phyloP scores from a whole-genome alignment of 1,139 yeast species.

The Suhomyces maxii region DNA sequence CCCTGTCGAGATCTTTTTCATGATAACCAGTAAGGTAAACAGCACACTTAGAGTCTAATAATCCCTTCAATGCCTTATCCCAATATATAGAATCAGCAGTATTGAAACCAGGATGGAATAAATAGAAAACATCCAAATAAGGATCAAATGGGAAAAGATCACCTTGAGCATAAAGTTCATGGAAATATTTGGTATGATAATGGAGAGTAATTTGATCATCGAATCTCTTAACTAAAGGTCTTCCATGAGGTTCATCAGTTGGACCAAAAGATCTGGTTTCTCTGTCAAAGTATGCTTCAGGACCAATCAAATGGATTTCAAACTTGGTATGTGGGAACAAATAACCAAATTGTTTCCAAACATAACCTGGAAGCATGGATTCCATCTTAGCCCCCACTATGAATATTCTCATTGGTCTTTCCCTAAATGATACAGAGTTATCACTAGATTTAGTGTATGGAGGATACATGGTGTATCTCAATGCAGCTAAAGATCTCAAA shows the following conservation, averaged over 20 bases:
- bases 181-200: constrained; percentile 89
- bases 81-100: constrained; percentile 82
- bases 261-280: constrained; percentile 38
- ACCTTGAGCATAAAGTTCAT: constrained; percentile 84
- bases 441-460: constrained; percentile 45
- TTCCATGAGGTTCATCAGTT: constrained; percentile 43
- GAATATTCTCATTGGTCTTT: constrained; percentile 86
- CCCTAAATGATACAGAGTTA: constrained; percentile 52
- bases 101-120: constrained; percentile 93
- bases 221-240: constrained; percentile 69
- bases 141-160: constrained; percentile 98
- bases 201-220: constrained; percentile 75
- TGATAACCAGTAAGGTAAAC: constrained; percentile 90
- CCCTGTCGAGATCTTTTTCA: constrained; percentile 66
- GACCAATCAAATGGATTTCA: constrained; percentile 91
- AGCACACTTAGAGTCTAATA: constrained; percentile 90
- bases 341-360: constrained; percentile 91
- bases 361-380: constrained; percentile 89
- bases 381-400: constrained; percentile 92
- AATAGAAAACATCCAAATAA: constrained; percentile 84
- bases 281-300: constrained; percentile 80
- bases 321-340: constrained; percentile 80
- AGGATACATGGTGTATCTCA: constrained; percentile 87
- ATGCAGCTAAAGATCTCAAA: constrained; percentile 85
- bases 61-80: constrained; percentile 80